Percentiles rank a stretch among this genome's conserved stretches.
Conservation (phyloP, 108 stramenopile species). For the Cyclotella choctawhatcheeana region DNA sequence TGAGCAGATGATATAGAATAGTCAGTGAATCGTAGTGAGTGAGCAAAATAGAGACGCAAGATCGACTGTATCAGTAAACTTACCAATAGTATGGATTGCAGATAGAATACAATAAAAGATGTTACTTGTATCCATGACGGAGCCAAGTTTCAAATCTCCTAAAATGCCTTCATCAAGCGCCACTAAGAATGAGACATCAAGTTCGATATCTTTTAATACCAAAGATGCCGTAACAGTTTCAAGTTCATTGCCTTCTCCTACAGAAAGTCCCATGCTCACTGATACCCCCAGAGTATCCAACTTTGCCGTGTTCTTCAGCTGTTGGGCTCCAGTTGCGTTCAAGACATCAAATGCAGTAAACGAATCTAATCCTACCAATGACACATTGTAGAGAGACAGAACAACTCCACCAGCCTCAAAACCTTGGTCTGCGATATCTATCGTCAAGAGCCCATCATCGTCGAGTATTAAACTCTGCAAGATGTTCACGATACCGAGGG, state of each 20-base stretch:
- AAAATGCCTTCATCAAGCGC: constrained; percentile 60
- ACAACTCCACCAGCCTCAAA: constrained; percentile 45
- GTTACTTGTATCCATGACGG: constrained; percentile 37
- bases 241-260: constrained; percentile 32
- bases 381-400: constrained; percentile 50
- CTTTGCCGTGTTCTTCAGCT: constrained; percentile 51
- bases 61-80: too few relatives aligned
- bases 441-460: constrained; percentile 46
- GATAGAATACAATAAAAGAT: constrained; percentile 49
- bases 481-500: constrained; percentile 53
- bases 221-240: constrained; percentile 52
- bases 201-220: constrained; percentile 50
- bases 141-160: constrained; percentile 47
- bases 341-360: constrained; percentile 53
- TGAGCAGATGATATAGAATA: too few relatives aligned
- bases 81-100: constrained; percentile 35
- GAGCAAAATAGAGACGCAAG: too few relatives aligned
- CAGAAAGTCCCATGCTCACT: constrained; percentile 52
- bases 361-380: constrained; percentile 63
- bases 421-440: constrained; percentile 52
- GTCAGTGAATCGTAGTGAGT: too few relatives aligned
- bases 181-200: constrained; percentile 54
- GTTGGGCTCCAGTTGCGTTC: constrained; percentile 52
- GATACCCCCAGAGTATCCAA: constrained; percentile 49
- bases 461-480: constrained; percentile 53